These are phyloP conservation scores for Noccaea caerulescens DNA, from an alignment of 345 rosid genomes.

Conservation along the genomic window DNA sequence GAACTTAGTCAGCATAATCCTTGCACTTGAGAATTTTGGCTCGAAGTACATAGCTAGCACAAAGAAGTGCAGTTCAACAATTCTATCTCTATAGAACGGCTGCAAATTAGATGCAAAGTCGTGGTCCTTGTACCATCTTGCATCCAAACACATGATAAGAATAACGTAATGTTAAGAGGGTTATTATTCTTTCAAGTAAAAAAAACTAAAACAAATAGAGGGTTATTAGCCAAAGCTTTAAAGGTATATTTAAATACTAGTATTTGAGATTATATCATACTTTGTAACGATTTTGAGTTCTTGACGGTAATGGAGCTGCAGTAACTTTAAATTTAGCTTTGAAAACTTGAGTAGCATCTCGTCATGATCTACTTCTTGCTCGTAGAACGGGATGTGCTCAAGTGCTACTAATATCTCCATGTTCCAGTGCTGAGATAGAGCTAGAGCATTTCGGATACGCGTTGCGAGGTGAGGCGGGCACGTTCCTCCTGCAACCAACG, in stretches of 20 bases:
- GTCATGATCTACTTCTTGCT: conserved; percentile 6
- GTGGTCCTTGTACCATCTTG: conserved; percentile 33
- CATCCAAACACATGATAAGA: conserved; percentile 8
- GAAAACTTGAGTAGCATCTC: conserved; percentile 25
- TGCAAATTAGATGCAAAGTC: conserved; percentile 23
- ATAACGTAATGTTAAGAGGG: too few species aligned
- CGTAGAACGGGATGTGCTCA: conserved; percentile 13
- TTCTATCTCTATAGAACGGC: conserved; percentile 28
- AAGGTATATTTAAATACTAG: not conserved
- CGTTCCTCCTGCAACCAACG: not conserved
- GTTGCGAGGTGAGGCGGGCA: conserved; percentile 1
- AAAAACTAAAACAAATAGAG: too few species aligned
- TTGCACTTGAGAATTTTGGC: conserved; percentile 22
- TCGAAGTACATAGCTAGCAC: not conserved
- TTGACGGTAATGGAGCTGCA: not conserved
- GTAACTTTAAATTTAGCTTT: conserved; percentile 26
- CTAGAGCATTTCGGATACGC: conserved; percentile 12
- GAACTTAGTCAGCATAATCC: conserved; percentile 20
- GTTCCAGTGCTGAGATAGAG: conserved; percentile 17
- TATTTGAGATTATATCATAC: conserved; percentile 2
- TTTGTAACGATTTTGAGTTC: conserved; percentile 24
- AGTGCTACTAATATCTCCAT: conserved; percentile 13
- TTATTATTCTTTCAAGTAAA: too few species aligned
- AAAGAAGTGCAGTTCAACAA: conserved; percentile 6
- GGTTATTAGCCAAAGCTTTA: too few species aligned